Evolutionary conservation across 2,329 filamentous ascomycete genomes (phyloP).

Genomic region (Westerdykella sp.): DNA sequence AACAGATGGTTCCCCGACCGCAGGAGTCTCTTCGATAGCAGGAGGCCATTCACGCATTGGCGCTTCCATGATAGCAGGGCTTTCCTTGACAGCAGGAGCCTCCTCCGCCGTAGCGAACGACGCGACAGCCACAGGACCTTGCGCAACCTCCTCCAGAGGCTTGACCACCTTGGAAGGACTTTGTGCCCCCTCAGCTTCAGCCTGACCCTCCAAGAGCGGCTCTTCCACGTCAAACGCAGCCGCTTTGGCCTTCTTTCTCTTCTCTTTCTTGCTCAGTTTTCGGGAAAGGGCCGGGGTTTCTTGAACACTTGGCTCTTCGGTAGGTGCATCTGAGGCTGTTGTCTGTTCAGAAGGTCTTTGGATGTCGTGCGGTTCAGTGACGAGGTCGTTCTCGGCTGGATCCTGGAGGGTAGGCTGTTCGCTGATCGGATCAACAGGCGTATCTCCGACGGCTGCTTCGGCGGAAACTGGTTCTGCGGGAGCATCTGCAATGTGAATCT

Average conservation of each 20-base stretch:
- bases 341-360: no score
- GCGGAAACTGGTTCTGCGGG: background rate
- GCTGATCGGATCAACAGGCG: background rate
- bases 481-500: background rate
- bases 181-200: background rate
- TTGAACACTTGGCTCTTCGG: background rate
- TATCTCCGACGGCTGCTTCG: background rate
- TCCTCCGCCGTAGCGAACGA: no score
- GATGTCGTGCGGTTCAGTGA: no score
- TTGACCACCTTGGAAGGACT: background rate
- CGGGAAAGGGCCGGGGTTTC: background rate
- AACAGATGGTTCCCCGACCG: no score
- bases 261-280: conserved; percentile 9
- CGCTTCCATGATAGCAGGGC: no score
- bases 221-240: conserved; percentile 2
- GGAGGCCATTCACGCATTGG: no score
- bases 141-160: no score
- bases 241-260: conserved; percentile 5
- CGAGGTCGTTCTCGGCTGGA: background rate
- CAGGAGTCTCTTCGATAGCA: no score
- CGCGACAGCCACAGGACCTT: no score
- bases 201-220: background rate
- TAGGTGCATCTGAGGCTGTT: background rate
- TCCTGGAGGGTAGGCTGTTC: conserved; percentile 1
- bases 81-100: no score